Conservation (phyloP, 495 filamentous ascomycete species). For the Patellaria atrata region DNA sequence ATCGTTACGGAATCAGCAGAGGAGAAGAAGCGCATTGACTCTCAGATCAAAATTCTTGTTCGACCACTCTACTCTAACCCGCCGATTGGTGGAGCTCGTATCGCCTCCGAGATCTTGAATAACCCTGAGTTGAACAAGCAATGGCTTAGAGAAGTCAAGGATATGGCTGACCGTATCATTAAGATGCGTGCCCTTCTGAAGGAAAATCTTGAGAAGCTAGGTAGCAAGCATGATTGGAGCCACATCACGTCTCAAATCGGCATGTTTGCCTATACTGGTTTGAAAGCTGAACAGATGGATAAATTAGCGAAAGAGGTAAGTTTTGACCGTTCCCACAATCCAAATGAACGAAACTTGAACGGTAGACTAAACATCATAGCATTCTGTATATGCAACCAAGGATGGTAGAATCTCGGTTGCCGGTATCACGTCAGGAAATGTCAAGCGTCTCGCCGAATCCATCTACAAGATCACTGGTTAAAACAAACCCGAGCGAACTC, state of each 20-base stretch:
- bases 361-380: slow-evolving; percentile 30
- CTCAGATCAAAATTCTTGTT: slow-evolving; percentile 95
- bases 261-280: slow-evolving; percentile 97
- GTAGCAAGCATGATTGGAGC: slow-evolving; percentile 92
- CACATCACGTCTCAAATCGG: slow-evolving; percentile 97
- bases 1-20: slow-evolving; percentile 69
- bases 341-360: neutral
- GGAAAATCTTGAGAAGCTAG: slow-evolving; percentile 83
- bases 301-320: slow-evolving; percentile 73
- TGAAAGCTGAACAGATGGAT: slow-evolving; percentile 88
- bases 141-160: slow-evolving; percentile 95
- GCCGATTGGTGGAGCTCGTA: slow-evolving; percentile 86
- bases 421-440: slow-evolving; percentile 86
- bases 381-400: slow-evolving; percentile 95
- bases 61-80: slow-evolving; percentile 97
- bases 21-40: slow-evolving; percentile 93
- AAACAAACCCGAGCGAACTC: slow-evolving; percentile 11
- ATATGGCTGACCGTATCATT: slow-evolving; percentile 98
- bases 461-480: slow-evolving; percentile 84
- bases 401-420: slow-evolving; percentile 96
- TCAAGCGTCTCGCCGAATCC: slow-evolving; percentile 80
- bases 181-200: slow-evolving; percentile 89
- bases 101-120: slow-evolving; percentile 87
- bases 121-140: slow-evolving; percentile 74
- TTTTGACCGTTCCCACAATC: slow-evolving; percentile 1